Evolutionary conservation across 345 rosid genomes (phyloP), one percentile per base, ranked within the genome.

Genomic region (Toxicodendron radicans): DNA sequence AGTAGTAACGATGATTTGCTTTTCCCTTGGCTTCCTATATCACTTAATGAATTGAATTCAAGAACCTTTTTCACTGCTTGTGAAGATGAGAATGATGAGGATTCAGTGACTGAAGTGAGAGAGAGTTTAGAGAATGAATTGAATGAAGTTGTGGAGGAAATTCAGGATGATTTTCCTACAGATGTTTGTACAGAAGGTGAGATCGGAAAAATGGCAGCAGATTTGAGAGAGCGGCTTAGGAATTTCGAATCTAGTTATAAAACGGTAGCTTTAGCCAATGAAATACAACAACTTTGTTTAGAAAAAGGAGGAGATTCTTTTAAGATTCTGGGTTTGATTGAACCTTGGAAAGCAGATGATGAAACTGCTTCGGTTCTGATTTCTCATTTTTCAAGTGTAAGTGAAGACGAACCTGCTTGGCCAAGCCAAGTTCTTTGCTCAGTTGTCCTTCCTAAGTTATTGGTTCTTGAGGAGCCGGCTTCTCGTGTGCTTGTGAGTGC

Each of bases 311-410:
- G 54, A 23, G 82, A 87, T 74, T 76, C 85, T 59, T 73, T 85
- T 4, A 70, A 32, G 30, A 66, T 89, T 78, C 77, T 94, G 80
- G 83, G 76, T 71, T 72, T 86, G 81, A 79, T 94, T 79, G 92
- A 90, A 82, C 94, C 89, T 68, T 90, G 95, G 93, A 83, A 80
- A 81, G 85, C 78, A 13, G 93, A 85, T 59, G 94, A 94, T 53
- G 97, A 94, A 69, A 82, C 72, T 68, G 80, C 92, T 81, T 84
- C 91, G 0, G 73, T 88, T 74, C 79, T 92, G 17, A 72, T 90
- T 66, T 85, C 87, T 33, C 80, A 85, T 82, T 80, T 88, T 67
- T 75, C 73, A 18, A 79, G 54, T 68, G 85, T 69, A 58, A 75
- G 32, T 64, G 83, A 86, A 49, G 89, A 83, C 0, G 87, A 79